A percentile compares a stretch with the other conserved stretches of the same genome.
phyloP scores from a whole-genome alignment of 2,329 filamentous ascomycete genomes.

The Tolypocladium capitatum region DNA sequence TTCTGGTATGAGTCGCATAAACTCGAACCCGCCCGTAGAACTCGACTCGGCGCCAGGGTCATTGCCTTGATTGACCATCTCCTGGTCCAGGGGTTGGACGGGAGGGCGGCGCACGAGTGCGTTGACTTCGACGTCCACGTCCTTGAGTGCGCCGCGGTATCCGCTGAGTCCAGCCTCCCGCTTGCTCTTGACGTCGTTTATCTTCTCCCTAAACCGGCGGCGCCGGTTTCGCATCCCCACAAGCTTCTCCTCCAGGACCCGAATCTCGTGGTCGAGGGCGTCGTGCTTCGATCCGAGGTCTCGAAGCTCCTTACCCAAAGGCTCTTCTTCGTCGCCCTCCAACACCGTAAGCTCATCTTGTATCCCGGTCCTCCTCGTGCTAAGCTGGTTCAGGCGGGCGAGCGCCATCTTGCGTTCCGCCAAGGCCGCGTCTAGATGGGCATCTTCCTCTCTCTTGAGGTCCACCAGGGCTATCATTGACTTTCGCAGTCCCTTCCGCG shows the following conservation, averaged over 20 bases:
- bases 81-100: slow-evolving; percentile 36
- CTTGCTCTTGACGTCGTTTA: slow-evolving; percentile 49
- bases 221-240: slow-evolving; percentile 46
- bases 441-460: slow-evolving; percentile 57
- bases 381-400: slow-evolving; percentile 39
- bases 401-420: slow-evolving; percentile 43
- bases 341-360: slow-evolving; percentile 38
- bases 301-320: slow-evolving; percentile 47
- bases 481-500: slow-evolving; percentile 50
- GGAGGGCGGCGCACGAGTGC: slow-evolving; percentile 46
- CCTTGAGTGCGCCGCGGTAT: slow-evolving; percentile 52
- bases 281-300: slow-evolving; percentile 42
- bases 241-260: slow-evolving; percentile 50
- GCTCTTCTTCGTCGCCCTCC: slow-evolving; percentile 41
- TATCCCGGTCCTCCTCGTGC: slow-evolving; percentile 36
- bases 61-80: slow-evolving; percentile 19
- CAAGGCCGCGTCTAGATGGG: slow-evolving; percentile 43
- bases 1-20: slow-evolving; percentile 47
- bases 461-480: slow-evolving; percentile 51
- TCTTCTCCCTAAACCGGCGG: slow-evolving; percentile 43
- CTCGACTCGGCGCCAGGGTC: slow-evolving; percentile 7
- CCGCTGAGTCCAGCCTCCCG: slow-evolving; percentile 60
- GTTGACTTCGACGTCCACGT: slow-evolving; percentile 50
- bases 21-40: slow-evolving; percentile 33
- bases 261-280: slow-evolving; percentile 48